Evolutionary conservation across 1,284 basidiomycete species (phyloP).

Genomic region (Cerioporus squamosus): DNA sequence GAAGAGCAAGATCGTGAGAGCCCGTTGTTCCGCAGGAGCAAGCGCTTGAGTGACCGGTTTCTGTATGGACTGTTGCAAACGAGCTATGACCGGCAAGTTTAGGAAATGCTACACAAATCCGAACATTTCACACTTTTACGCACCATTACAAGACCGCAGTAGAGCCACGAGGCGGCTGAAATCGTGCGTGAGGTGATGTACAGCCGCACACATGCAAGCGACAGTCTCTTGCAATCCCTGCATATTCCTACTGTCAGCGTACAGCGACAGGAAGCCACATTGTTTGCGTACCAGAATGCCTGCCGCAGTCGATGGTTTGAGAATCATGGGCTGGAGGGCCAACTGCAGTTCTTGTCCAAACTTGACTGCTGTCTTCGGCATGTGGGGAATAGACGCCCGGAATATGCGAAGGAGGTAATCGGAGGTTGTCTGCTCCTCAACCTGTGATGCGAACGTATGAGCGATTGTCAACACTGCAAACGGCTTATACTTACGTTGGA

Average conservation of each 20-base stretch:
- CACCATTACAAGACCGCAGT: conserved; percentile 83
- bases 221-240: conserved; percentile 89
- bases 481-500: conserved; percentile 53
- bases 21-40: conserved; percentile 42
- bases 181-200: conserved; percentile 87
- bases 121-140: conserved; percentile 25
- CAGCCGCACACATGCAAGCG: conserved; percentile 88
- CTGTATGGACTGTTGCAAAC: conserved; percentile 58
- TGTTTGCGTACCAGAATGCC: conserved; percentile 55
- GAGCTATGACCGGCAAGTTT: conserved; percentile 41
- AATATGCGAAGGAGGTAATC: conserved; percentile 91
- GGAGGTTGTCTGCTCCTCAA: conserved; percentile 81
- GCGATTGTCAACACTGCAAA: neutral
- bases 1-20: conserved; percentile 70
- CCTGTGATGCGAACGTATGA: conserved; percentile 44
- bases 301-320: conserved; percentile 74
- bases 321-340: conserved; percentile 85
- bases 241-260: too few relatives aligned
- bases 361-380: conserved; percentile 86
- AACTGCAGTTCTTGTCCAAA: conserved; percentile 87
- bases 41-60: conserved; percentile 29
- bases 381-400: conserved; percentile 79
- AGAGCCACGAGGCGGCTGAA: conserved; percentile 78
- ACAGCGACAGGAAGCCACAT: too few relatives aligned
- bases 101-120: neutral